These are phyloP conservation scores for Cercospora brassicicola DNA, from an alignment of 2,329 filamentous ascomycete species.

Conservation along the genomic window DNA sequence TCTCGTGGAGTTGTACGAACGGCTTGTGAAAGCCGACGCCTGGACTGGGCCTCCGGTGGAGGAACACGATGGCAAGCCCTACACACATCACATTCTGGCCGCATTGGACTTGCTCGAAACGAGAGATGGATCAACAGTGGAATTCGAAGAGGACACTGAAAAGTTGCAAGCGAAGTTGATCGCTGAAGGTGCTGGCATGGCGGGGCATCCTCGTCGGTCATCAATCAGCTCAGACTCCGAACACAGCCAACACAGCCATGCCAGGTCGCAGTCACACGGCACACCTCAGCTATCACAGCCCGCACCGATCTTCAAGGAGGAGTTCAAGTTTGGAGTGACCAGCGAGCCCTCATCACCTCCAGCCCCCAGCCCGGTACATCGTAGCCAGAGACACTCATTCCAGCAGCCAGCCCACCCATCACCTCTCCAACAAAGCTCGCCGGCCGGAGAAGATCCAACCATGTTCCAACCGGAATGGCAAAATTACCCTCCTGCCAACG, in stretches of 20 bases:
- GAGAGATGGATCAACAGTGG: slow-evolving; percentile 50
- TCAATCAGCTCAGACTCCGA: slow-evolving; percentile 61
- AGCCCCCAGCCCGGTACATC: slow-evolving; percentile 28
- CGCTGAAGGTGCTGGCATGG: slow-evolving; percentile 53
- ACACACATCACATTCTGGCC: slow-evolving; percentile 64
- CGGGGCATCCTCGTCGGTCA: slow-evolving; percentile 47
- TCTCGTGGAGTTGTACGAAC: slow-evolving; percentile 61
- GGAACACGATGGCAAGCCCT: slow-evolving; percentile 57
- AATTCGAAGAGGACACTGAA: slow-evolving; percentile 61
- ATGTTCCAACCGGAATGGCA: slow-evolving; percentile 38
- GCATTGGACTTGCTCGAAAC: slow-evolving; percentile 59
- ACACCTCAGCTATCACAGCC: slow-evolving; percentile 40
- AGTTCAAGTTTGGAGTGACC: slow-evolving; percentile 31
- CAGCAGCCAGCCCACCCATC: slow-evolving; percentile 26
- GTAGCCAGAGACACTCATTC: slow-evolving; percentile 19
- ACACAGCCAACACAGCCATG: slow-evolving; percentile 47
- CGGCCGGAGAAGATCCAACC: slow-evolving; percentile 32
- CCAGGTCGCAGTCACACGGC: slow-evolving; percentile 35
- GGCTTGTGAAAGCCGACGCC: slow-evolving; percentile 52
- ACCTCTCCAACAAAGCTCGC: slow-evolving; percentile 30
- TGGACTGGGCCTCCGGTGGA: slow-evolving; percentile 59
- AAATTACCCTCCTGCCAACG: slow-evolving; percentile 15
- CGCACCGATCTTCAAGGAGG: slow-evolving; percentile 16
- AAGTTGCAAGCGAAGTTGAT: slow-evolving; percentile 58
- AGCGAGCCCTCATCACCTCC: slow-evolving; percentile 32